Evolutionary conservation across 148 eudicot species (phyloP), one percentile per base, ranked within the genome.

Genomic region (Nepenthes mirabilis): DNA sequence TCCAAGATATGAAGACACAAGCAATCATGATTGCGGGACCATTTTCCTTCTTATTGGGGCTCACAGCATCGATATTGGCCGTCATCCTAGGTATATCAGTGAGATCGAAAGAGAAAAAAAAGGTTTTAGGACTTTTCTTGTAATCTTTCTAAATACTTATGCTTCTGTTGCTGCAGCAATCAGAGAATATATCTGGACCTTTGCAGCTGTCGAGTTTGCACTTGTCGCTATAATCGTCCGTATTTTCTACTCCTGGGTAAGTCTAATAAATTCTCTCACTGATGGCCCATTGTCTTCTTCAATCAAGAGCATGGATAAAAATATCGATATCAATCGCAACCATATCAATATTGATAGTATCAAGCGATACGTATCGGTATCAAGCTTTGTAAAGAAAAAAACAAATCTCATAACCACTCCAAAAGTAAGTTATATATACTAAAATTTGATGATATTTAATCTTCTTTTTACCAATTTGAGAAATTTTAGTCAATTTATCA

Each of bases 151-250:
- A 58, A 1, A 33, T 43, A 45, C 0, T 23, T 61, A 14, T 36
- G 9, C 34, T 53, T 47, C 54, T 66, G 14, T 9, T 47, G 63
- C 50, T 83, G 79, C 94, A 91, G 97, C 96, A 45, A 85, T 85
- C 55, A 85, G 60, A 72, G 94, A 91, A 73, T 85, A 85, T 66
- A 73, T 83, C 63, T 91, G 97, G 97, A 80, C 88, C 5, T 91
- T 74, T 66, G 97, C 97, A 11, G 96, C 96, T 70, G 77, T 91
- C 50, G 94, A 91, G 72, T 91, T 91, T 70, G 90, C 81, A 12
- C 81, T 88, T 62, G 82, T 83, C 45, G 93, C 94, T 55, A 62
- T 85, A 36, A 68, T 69, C 58, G 76, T 88, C 60, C 79, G 86
- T 58, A 47, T 85, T 52, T 77, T 84, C 66, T 85, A 91, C 73